Percentiles rank a stretch among this genome's conserved stretches.
Evolutionary conservation across 257 asterid species (phyloP).

Genomic region (Solanum piurae): DNA sequence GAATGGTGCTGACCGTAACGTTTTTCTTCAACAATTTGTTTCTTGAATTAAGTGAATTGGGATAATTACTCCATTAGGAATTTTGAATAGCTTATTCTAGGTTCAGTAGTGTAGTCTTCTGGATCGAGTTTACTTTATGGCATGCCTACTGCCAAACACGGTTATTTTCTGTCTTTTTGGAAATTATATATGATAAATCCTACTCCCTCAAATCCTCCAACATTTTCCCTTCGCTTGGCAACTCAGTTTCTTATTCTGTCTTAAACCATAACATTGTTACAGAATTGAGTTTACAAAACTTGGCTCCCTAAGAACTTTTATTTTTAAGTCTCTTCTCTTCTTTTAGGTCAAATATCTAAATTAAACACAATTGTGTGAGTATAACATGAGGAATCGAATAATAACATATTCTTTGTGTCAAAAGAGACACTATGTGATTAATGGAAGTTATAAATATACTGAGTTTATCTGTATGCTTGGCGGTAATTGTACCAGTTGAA

Average conservation of each 20-base stretch:
- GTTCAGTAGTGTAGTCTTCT: not conserved
- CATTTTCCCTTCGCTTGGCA: not conserved
- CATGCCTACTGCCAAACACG: not conserved
- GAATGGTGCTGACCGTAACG: not conserved
- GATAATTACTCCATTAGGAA: not conserved
- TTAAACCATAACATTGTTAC: not conserved
- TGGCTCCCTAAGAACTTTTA: not conserved
- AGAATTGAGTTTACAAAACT: not conserved
- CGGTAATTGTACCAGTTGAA: not conserved
- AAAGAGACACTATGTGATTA: not conserved
- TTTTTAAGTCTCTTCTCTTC: not conserved
- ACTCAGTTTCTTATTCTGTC: not conserved
- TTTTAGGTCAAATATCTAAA: not conserved
- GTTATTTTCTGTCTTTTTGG: not conserved
- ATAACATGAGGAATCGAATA: not conserved
- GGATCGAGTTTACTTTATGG: not conserved
- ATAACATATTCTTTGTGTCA: not conserved
- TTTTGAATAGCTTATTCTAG: not conserved
- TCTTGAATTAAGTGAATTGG: not conserved
- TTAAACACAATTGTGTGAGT: not conserved
- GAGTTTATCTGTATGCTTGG: not conserved
- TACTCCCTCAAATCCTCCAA: not conserved
- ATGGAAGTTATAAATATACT: not conserved
- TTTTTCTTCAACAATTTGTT: not conserved
- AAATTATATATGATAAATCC: not conserved